phyloP scores from a whole-genome alignment of 306 rosid species.

The Cucumis cinereus region DNA sequence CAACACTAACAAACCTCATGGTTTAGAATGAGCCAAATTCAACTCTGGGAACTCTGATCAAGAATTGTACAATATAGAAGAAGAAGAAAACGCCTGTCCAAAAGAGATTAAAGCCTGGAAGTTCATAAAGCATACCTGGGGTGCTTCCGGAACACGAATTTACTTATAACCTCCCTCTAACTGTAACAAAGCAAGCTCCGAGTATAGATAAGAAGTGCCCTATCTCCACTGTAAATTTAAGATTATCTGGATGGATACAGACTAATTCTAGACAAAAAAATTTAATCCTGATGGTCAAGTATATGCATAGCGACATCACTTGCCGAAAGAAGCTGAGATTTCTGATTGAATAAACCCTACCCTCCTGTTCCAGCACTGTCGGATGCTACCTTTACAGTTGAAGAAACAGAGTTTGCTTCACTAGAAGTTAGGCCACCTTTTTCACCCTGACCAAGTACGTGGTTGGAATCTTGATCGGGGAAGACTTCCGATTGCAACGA shows the following conservation, averaged over 20 bases:
- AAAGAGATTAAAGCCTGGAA: neutral
- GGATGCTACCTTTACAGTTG: slow-evolving; percentile 24
- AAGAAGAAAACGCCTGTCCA: neutral
- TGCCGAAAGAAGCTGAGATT: neutral
- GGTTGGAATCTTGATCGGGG: slow-evolving; percentile 64
- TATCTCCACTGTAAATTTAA: neutral
- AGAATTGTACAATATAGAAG: neutral
- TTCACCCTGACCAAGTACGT: slow-evolving; percentile 29
- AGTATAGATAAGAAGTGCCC: neutral
- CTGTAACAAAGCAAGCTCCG: slow-evolving; percentile 8
- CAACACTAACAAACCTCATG: slow-evolving; percentile 7
- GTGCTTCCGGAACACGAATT: neutral
- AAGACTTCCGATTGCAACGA: slow-evolving; percentile 78
- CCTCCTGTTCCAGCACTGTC: slow-evolving; percentile 32
- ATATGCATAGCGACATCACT: slow-evolving; percentile 2
- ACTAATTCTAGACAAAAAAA: slow-evolving; percentile 1
- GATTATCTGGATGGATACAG: slow-evolving; percentile 5
- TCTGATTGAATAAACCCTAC: neutral
- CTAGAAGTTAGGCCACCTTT: slow-evolving; percentile 4
- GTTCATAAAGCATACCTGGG: neutral
- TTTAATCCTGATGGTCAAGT: neutral
- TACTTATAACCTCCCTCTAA: neutral
- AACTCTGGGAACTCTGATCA: slow-evolving; percentile 1
- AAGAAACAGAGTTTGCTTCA: slow-evolving; percentile 25
- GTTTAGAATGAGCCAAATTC: neutral